These are phyloP conservation scores for Lichtheimia ornata DNA, from an alignment of 371 early-diverging fungal species.

Conservation along the genomic window DNA sequence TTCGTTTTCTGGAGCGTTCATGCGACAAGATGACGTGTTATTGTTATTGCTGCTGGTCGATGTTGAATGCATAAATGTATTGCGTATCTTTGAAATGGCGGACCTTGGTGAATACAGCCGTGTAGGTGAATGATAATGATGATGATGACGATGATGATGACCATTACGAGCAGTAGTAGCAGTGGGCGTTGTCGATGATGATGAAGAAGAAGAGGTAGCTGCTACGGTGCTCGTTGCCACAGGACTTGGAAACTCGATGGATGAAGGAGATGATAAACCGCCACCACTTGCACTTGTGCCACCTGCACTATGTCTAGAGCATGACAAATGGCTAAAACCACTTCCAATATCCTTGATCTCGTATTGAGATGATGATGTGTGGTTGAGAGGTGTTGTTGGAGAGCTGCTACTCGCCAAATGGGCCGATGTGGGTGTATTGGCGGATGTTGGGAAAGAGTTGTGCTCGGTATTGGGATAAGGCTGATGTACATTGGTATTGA, in stretches of 20 bases:
- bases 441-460: conserved; percentile 14
- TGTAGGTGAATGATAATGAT: conserved; percentile 21
- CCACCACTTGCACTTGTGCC: too few relatives aligned
- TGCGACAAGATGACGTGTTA: conserved; percentile 12
- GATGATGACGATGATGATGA: conserved; percentile 5
- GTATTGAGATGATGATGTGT: conserved; percentile 1
- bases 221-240: conserved; percentile 4
- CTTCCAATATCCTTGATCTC: too few relatives aligned
- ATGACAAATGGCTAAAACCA: too few relatives aligned
- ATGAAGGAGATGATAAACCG: too few relatives aligned
- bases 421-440: conserved; percentile 24
- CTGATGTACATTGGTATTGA: conserved; percentile 25
- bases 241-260: too few relatives aligned
- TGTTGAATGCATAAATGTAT: conserved; percentile 22
- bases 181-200: conserved; percentile 18
- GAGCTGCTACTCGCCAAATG: conserved; percentile 21
- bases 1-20: conserved; percentile 30
- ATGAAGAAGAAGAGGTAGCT: conserved; percentile 25
- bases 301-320: too few relatives aligned
- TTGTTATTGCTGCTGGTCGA: conserved; percentile 16
- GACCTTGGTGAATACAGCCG: conserved; percentile 39
- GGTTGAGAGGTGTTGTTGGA: conserved; percentile 31
- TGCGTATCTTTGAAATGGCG: conserved; percentile 37
- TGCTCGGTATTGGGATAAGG: conserved; percentile 16
- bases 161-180: not conserved